Percentiles rank a stretch among this genome's conserved stretches.
Conservation (phyloP, 116 monocot genomes). For the Dioscorea cayenensis region DNA sequence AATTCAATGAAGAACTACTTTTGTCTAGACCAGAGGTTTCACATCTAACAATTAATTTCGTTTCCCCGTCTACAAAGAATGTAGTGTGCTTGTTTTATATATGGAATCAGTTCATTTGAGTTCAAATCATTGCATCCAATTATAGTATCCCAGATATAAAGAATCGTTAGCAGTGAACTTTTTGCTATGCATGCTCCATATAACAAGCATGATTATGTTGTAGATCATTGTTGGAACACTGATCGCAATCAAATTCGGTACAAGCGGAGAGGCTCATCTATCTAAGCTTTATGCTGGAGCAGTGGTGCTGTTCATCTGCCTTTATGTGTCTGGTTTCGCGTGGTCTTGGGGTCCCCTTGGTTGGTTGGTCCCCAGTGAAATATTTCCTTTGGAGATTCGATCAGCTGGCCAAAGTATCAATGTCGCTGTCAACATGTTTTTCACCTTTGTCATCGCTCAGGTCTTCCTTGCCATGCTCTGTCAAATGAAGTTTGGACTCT, state of each 20-base stretch:
- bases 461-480: slow-evolving; percentile 47
- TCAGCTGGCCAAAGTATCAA: slow-evolving; percentile 46
- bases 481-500: slow-evolving; percentile 42
- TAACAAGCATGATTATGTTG: neutral
- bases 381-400: slow-evolving; percentile 45
- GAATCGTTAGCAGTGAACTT: neutral
- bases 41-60: neutral
- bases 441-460: slow-evolving; percentile 41
- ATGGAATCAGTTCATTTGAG: too few species aligned
- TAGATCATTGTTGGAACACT: slow-evolving; percentile 31
- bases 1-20: neutral
- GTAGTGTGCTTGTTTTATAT: too few species aligned
- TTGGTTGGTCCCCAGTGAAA: slow-evolving; percentile 45
- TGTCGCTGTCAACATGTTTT: slow-evolving; percentile 41
- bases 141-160: too few species aligned
- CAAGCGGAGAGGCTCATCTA: slow-evolving; percentile 22
- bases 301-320: slow-evolving; percentile 34
- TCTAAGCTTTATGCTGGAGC: slow-evolving; percentile 20
- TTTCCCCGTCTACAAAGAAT: neutral
- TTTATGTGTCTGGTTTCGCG: slow-evolving; percentile 41
- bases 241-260: slow-evolving; percentile 24
- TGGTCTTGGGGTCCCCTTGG: slow-evolving; percentile 60
- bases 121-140: too few species aligned
- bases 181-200: neutral
- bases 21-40: too few species aligned